Evolutionary conservation across 768 basidiomycete species (phyloP).

Genomic region (Gyrodon lividus): DNA sequence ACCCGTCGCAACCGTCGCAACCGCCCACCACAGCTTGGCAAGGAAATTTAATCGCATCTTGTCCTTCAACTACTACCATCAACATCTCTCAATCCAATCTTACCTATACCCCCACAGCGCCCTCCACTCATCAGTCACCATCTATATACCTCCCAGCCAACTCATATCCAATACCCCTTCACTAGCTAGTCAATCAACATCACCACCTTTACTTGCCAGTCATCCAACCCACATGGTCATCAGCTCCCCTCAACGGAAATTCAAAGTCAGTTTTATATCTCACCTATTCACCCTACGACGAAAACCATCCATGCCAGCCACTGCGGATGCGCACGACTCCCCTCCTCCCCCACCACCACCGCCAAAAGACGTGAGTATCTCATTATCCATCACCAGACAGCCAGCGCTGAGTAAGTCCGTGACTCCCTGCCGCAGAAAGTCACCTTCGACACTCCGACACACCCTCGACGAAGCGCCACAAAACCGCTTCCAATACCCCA

Average conservation of each 20-base stretch:
- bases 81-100: background rate
- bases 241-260: slow-evolving; percentile 1
- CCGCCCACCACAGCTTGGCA: background rate
- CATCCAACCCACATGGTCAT: slow-evolving; percentile 11
- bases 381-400: background rate
- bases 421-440: background rate
- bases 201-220: background rate
- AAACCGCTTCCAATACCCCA: slow-evolving; percentile 24
- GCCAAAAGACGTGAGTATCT: slow-evolving; percentile 12
- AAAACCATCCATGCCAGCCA: slow-evolving; percentile 11
- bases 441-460: background rate
- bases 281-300: slow-evolving; percentile 10
- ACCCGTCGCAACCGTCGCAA: slow-evolving; percentile 2
- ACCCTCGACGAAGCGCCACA: background rate
- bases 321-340: background rate
- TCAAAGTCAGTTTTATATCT: slow-evolving; percentile 15
- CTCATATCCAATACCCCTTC: background rate
- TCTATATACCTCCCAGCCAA: background rate
- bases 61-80: slow-evolving; percentile 11
- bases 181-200: background rate
- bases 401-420: too few relatives aligned
- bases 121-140: background rate
- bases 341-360: slow-evolving; percentile 18
- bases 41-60: background rate
- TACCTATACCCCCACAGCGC: background rate